phyloP scores from a whole-genome alignment of 1,284 basidiomycete genomes.

The Malassezia nana region DNA sequence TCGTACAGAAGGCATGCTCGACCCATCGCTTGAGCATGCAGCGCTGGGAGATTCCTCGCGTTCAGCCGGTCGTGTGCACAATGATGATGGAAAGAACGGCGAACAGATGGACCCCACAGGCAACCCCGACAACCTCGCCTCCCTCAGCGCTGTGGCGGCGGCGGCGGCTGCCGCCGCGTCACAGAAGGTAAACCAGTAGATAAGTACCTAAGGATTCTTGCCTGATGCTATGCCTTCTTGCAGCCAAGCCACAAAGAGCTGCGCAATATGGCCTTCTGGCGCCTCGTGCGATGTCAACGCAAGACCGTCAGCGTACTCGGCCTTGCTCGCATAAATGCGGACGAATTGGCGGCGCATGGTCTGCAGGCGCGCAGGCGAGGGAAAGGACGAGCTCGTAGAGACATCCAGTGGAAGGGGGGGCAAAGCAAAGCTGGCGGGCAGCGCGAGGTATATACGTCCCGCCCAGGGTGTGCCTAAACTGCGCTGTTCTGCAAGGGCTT shows the following conservation, averaged over 20 bases:
- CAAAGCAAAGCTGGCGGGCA: slow-evolving; percentile 21
- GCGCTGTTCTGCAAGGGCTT: slow-evolving; percentile 22
- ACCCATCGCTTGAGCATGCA: slow-evolving; percentile 22
- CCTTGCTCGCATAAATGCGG: slow-evolving; percentile 32
- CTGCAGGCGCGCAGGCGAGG: slow-evolving; percentile 28
- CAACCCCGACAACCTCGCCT: slow-evolving; percentile 26
- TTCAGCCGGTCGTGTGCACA: neutral
- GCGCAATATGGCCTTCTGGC: slow-evolving; percentile 25
- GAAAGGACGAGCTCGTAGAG: neutral
- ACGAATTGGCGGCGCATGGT: slow-evolving; percentile 38
- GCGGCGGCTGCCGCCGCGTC: slow-evolving; percentile 26
- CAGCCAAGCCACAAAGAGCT: slow-evolving; percentile 33
- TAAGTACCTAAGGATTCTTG: slow-evolving; percentile 3
- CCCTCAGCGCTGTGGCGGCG: slow-evolving; percentile 30
- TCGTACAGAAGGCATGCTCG: slow-evolving; percentile 15
- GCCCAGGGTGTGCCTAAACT: slow-evolving; percentile 7
- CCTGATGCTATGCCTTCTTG: slow-evolving; percentile 18
- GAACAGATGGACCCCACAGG: slow-evolving; percentile 5
- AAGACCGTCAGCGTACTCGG: slow-evolving; percentile 27
- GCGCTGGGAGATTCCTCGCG: slow-evolving; percentile 10
- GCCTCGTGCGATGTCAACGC: slow-evolving; percentile 24
- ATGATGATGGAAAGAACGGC: neutral
- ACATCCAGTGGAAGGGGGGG: neutral
- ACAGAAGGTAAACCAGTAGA: slow-evolving; percentile 12
- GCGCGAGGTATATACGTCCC: slow-evolving; percentile 19